Evolutionary conservation across 306 rosid species (phyloP).

Genomic region (Quercus robur): DNA sequence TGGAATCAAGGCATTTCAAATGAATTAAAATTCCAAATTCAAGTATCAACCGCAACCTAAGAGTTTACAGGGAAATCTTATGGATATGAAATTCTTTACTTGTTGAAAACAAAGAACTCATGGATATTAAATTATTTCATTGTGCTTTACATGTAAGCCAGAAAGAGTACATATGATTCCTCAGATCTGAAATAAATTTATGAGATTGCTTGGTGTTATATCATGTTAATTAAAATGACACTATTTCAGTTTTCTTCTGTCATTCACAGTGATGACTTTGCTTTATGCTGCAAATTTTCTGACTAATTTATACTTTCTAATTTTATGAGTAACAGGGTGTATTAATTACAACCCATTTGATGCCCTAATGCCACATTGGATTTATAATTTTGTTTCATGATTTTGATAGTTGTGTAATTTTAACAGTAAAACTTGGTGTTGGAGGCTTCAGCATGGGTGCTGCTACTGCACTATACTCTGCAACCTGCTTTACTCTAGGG

Average conservation of each 20-base stretch:
- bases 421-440: slow-evolving; percentile 86
- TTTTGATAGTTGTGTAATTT: slow-evolving; percentile 12
- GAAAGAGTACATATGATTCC: not conserved
- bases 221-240: not conserved
- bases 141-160: not conserved
- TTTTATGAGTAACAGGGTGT: not conserved
- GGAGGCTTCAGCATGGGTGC: slow-evolving; percentile 99
- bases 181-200: not conserved
- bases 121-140: not conserved
- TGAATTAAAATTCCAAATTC: too few species aligned
- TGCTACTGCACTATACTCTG: slow-evolving; percentile 88
- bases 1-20: too few species aligned
- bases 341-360: not conserved
- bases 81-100: not conserved
- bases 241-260: not conserved
- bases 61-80: not conserved
- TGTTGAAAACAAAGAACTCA: not conserved
- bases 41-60: too few species aligned
- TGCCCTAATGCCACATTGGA: not conserved
- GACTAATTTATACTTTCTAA: not conserved
- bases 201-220: not conserved
- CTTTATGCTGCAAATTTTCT: not conserved
- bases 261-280: not conserved
- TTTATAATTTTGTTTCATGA: slow-evolving; percentile 3
- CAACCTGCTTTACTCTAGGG: slow-evolving; percentile 61